Evolutionary conservation across 2,329 filamentous ascomycete species (phyloP).

Genomic region (Penicillium sp.): DNA sequence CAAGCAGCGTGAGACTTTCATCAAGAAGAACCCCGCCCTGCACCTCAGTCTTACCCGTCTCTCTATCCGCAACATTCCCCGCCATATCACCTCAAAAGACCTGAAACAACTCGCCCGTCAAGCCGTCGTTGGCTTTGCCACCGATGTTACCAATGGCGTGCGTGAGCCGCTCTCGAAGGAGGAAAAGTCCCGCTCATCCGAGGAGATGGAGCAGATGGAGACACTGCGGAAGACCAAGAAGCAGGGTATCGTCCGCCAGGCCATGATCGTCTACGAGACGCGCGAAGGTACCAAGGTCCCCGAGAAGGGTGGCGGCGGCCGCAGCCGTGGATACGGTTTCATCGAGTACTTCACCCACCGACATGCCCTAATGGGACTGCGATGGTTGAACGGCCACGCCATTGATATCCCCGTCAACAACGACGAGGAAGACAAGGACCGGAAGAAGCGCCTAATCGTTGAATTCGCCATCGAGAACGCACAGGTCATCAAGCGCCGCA

Average conservation of each 20-base stretch:
- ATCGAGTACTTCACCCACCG: slow-evolving; percentile 95
- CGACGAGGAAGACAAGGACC: slow-evolving; percentile 57
- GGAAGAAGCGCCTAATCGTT: slow-evolving; percentile 85
- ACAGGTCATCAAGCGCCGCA: slow-evolving; percentile 82
- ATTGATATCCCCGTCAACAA: slow-evolving; percentile 45
- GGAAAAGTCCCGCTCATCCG: slow-evolving; percentile 76
- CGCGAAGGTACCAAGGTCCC: slow-evolving; percentile 79
- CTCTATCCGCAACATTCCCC: slow-evolving; percentile 87
- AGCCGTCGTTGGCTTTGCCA: slow-evolving; percentile 92
- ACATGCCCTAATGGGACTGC: slow-evolving; percentile 89
- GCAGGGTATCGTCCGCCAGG: slow-evolving; percentile 85
- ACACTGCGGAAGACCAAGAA: slow-evolving; percentile 75
- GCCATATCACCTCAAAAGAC: slow-evolving; percentile 78
- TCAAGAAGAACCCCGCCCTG: slow-evolving; percentile 86
- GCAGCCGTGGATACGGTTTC: slow-evolving; percentile 93
- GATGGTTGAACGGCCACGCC: slow-evolving; percentile 84
- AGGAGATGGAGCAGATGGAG: slow-evolving; percentile 79
- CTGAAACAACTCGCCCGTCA: slow-evolving; percentile 88
- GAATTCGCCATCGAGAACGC: slow-evolving; percentile 99
- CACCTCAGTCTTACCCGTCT: slow-evolving; percentile 88
- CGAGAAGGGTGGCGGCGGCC: slow-evolving; percentile 74
- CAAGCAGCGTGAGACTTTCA: slow-evolving; percentile 83
- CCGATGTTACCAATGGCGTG: slow-evolving; percentile 76
- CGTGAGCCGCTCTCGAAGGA: slow-evolving; percentile 85
- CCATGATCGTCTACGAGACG: slow-evolving; percentile 93